Conservation (phyloP, 225 moss, liverwort and hornwort genomes). For the Bryoerythrophyllum caledonicum region DNA sequence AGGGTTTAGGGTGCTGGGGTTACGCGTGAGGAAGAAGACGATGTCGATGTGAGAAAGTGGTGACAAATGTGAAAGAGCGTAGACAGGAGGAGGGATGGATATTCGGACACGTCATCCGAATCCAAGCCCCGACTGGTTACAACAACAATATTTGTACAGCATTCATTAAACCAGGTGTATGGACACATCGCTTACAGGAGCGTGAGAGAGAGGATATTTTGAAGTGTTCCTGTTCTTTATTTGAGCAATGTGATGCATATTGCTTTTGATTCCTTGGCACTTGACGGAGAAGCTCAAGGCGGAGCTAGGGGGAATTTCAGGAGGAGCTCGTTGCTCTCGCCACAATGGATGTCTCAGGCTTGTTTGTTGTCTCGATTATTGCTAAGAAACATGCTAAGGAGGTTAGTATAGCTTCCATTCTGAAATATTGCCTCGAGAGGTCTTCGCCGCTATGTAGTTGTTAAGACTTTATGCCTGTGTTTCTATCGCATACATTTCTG, state of each 20-base stretch:
- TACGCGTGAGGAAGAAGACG: too few relatives aligned
- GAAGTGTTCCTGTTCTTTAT: background rate
- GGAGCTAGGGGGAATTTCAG: background rate
- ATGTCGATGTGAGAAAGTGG: too few relatives aligned
- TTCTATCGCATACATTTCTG: too few relatives aligned
- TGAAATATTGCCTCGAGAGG: background rate
- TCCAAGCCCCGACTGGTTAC: too few relatives aligned
- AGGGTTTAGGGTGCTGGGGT: too few relatives aligned
- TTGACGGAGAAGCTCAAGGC: background rate
- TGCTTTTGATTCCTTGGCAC: background rate
- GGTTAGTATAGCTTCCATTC: background rate
- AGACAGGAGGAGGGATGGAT: too few relatives aligned
- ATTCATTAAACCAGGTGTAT: too few relatives aligned
- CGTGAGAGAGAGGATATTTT: background rate
- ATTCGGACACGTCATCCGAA: too few relatives aligned
- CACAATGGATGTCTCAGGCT: background rate
- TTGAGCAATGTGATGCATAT: background rate
- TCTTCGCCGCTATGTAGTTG: constrained; percentile 27
- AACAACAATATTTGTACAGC: too few relatives aligned
- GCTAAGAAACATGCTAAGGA: background rate
- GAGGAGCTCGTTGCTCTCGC: background rate
- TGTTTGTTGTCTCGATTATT: background rate
- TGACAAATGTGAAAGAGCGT: too few relatives aligned
- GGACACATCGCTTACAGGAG: too few relatives aligned
- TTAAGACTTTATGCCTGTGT: too few relatives aligned